Conservation (phyloP, 352 stramenopile genomes). For the Stephanocyclus meneghinianus region DNA sequence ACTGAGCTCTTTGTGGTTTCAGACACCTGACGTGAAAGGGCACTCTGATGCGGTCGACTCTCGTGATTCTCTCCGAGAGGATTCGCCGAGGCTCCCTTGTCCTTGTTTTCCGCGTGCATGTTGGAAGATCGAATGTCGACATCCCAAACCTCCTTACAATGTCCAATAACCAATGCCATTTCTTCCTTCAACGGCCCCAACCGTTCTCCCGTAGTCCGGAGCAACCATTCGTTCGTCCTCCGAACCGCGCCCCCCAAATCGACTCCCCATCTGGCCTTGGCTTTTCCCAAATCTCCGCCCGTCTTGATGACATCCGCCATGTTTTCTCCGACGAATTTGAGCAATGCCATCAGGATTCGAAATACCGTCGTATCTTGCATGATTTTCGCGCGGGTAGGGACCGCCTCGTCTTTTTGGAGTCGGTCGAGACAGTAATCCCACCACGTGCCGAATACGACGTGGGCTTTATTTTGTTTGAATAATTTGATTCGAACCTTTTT, state of each 20-base stretch:
- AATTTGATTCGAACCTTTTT: slow-evolving; percentile 7
- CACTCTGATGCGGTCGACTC: background rate
- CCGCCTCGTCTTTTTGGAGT: background rate
- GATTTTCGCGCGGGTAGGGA: background rate
- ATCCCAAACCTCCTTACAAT: slow-evolving; percentile 4
- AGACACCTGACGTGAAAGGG: no score
- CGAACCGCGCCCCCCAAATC: background rate
- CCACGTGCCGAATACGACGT: background rate
- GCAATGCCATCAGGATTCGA: background rate
- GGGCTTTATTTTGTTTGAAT: background rate
- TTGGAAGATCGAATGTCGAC: background rate
- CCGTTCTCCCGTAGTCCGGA: background rate
- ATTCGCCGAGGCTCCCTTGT: background rate
- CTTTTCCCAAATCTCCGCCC: background rate
- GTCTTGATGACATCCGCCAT: slow-evolving; percentile 1
- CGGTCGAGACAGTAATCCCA: background rate
- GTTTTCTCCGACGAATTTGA: background rate
- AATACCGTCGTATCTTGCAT: background rate
- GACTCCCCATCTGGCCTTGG: background rate
- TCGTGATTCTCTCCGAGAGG: background rate
- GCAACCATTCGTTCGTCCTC: background rate
- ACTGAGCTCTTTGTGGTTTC: no score
- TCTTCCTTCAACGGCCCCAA: background rate
- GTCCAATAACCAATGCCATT: background rate
- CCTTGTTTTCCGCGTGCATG: no score